These are phyloP conservation scores for Entomophthora muscae DNA, from an alignment of 371 early-diverging fungal genomes.

Conservation along the genomic window DNA sequence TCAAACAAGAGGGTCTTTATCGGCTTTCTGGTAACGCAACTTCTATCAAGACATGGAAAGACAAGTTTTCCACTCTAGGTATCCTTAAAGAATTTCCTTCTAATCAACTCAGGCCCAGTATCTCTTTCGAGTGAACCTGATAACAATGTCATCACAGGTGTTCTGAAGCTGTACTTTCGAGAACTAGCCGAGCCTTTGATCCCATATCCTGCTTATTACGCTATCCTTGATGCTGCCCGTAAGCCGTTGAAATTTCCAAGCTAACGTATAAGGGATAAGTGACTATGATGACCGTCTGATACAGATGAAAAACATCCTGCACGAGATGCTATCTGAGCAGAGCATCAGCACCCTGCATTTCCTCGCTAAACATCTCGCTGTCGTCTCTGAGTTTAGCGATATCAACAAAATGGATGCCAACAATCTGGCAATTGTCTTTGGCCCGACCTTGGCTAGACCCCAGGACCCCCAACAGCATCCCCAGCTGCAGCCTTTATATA, in stretches of 20 bases:
- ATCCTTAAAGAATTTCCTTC: background rate
- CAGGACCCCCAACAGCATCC: conserved; percentile 1
- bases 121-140: conserved; percentile 16
- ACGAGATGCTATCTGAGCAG: background rate
- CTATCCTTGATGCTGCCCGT: conserved; percentile 10
- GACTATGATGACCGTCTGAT: conserved; percentile 6
- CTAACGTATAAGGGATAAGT: background rate
- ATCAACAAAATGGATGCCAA: conserved; percentile 37
- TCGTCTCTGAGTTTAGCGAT: conserved; percentile 19
- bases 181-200: conserved; percentile 34
- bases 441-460: conserved; percentile 14
- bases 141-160: conserved; percentile 27
- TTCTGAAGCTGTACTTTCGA: conserved; percentile 34
- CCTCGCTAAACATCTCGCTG: conserved; percentile 23
- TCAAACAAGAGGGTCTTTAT: conserved; percentile 23
- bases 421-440: conserved; percentile 45
- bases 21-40: conserved; percentile 31
- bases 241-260: conserved; percentile 7
- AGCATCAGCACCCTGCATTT: conserved; percentile 23
- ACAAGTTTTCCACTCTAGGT: conserved; percentile 14
- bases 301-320: background rate
- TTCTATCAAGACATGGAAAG: conserved; percentile 19
- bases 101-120: background rate
- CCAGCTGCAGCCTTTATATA: conserved; percentile 3
- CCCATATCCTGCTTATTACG: conserved; percentile 26